These are phyloP conservation scores for Apostasia shenzhenica DNA, from an alignment of 106 monocot species.

Conservation along the genomic window DNA sequence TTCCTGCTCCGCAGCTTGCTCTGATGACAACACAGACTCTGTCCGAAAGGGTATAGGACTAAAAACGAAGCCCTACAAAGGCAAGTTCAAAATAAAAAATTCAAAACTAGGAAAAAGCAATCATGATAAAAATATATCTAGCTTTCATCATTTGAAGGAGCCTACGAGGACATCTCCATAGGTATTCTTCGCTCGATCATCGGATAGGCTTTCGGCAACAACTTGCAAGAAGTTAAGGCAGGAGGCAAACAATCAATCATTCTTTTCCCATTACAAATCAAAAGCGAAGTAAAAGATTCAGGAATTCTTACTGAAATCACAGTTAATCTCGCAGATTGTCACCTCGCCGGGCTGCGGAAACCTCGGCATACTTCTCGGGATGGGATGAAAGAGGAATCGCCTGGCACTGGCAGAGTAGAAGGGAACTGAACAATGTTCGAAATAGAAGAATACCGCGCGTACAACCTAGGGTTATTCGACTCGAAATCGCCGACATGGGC, in stretches of 20 bases:
- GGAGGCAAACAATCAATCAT: background rate
- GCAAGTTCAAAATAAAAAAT: background rate
- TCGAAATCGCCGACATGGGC: too few relatives aligned
- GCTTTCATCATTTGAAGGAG: background rate
- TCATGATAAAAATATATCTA: background rate
- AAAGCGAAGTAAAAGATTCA: background rate
- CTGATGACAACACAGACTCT: constrained; percentile 25
- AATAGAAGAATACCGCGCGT: too few relatives aligned
- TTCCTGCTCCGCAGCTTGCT: constrained; percentile 26
- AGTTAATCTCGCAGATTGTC: constrained; percentile 97
- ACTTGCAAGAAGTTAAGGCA: constrained; percentile 27
- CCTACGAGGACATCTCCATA: constrained; percentile 75
- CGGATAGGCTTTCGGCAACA: constrained; percentile 50
- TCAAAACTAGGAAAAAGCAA: background rate
- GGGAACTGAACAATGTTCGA: too few relatives aligned
- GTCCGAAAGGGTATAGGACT: constrained; percentile 61
- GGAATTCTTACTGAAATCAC: constrained; percentile 51
- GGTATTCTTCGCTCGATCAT: constrained; percentile 62
- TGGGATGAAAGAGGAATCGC: too few relatives aligned
- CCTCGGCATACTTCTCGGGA: constrained; percentile 43
- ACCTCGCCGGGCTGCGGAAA: constrained; percentile 73
- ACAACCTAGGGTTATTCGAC: too few relatives aligned
- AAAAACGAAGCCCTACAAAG: constrained; percentile 66
- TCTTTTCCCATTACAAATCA: background rate
- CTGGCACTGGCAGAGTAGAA: too few relatives aligned